Conservation (phyloP, 1,284 basidiomycete species). For the Schizophyllum amplum region DNA sequence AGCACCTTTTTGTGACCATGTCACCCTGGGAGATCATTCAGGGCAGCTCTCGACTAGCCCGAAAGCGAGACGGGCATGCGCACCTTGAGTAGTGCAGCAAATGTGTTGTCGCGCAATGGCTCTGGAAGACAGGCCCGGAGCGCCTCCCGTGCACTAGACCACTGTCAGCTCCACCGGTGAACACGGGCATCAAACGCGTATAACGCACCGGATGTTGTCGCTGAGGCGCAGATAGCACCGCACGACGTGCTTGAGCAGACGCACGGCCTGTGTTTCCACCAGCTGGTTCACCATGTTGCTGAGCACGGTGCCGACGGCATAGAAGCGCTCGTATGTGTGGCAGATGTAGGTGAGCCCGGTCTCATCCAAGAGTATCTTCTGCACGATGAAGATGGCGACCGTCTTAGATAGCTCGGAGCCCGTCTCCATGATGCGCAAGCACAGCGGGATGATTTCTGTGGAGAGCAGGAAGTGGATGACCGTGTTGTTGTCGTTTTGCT, state of each 20-base stretch:
- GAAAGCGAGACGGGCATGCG: conserved; percentile 8
- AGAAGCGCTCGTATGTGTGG: conserved; percentile 99
- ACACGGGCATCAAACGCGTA: not conserved
- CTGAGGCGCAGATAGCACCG: conserved; percentile 94
- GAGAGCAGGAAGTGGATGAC: conserved; percentile 99
- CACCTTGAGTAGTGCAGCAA: conserved; percentile 84
- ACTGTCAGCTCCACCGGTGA: conserved; percentile 7
- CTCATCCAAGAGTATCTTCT: conserved; percentile 98
- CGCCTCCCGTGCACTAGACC: conserved; percentile 84
- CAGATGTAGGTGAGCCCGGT: conserved; percentile 98
- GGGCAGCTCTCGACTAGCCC: not conserved
- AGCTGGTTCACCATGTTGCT: conserved; percentile 98
- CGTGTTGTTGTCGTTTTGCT: conserved; percentile 99
- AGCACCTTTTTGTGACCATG: conserved; percentile 93
- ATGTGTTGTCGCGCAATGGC: conserved; percentile 91
- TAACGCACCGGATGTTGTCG: conserved; percentile 82
- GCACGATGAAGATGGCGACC: conserved; percentile 99
- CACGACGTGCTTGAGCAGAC: conserved; percentile 96
- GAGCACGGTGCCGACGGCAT: conserved; percentile 96
- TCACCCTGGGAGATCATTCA: conserved; percentile 56
- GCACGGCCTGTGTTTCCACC: conserved; percentile 95
- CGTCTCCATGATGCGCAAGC: conserved; percentile 99
- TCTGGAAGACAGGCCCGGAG: conserved; percentile 96
- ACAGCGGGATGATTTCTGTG: conserved; percentile 99
- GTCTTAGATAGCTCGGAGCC: conserved; percentile 99